Base-by-base conservation (phyloP, 768 basidiomycete species). In the Podaxis carcinomalis region DNA sequence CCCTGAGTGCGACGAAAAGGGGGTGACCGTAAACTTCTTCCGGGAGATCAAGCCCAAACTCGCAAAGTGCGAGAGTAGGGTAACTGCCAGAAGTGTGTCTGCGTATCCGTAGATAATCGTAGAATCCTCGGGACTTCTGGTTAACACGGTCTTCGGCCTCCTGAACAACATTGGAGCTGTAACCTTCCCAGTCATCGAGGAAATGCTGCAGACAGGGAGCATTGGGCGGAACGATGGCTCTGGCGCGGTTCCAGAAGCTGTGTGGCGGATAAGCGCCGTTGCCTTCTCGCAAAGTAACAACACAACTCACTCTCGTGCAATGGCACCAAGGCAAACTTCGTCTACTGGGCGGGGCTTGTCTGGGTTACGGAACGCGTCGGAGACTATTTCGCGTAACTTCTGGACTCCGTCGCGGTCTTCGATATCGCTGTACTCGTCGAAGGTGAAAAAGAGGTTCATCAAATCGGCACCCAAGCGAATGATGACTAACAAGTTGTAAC, bases 11-110 rank as follows among this genome's bases (percentile, higher is more conserved):
- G 6, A 51, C 55, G 7, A 73, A 35, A 6, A 68, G 57, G 0
- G 70, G 70, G 49, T 78, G 71, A 3, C 70, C n/a, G 47, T 72
- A 66, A 25, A 75, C 70, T 21, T 74, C 68, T 35, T 75, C 69
- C 3, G 76, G 70, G 1, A 78, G 56, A 52, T 74, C 62, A 39
- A 75, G 42, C 6, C 62, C 70, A 53, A 77, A 59, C 40, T 74
- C 73, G 7, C 65, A 49, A 6, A 72, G 62, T 13, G 67, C 68
- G 53, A 75, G 70, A 7, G 67, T 67, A 0, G 77, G 71, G 19
- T 65, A 62, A 5, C 64, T 64, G 3, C 75, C 76, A 51, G 70
- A 65, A 3, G 69, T 74, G 10, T 70, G 56, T 9, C 75, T 69
- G 5, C 77, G 74, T 36, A 74, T 44, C 4, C 61, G 62, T 4